These are phyloP conservation scores for Malus sieversii DNA, from an alignment of 306 rosid genomes.

Conservation along the genomic window DNA sequence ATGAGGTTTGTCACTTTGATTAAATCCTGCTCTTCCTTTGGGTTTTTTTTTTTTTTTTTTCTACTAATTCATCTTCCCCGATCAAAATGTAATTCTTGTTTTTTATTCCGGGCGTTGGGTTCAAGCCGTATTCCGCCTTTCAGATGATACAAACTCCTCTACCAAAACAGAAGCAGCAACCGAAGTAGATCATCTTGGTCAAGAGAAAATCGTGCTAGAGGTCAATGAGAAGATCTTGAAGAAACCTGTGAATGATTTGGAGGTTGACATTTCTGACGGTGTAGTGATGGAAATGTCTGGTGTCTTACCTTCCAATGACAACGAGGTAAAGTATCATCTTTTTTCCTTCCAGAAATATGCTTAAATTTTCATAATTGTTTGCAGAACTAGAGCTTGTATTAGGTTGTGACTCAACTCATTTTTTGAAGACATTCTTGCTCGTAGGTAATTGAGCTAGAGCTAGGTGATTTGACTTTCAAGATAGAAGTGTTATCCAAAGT, in stretches of 20 bases:
- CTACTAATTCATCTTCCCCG: neutral
- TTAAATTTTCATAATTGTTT: neutral
- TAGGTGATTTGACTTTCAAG: slow-evolving; percentile 54
- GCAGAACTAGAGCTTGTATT: neutral
- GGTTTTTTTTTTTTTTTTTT: neutral
- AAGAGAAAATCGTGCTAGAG: slow-evolving; percentile 9
- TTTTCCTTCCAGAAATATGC: neutral
- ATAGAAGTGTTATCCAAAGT: slow-evolving; percentile 50
- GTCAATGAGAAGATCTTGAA: slow-evolving; percentile 21
- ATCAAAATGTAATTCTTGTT: slow-evolving; percentile 4
- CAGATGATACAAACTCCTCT: slow-evolving; percentile 35
- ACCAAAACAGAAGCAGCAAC: slow-evolving; percentile 21
- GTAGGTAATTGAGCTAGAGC: slow-evolving; percentile 47
- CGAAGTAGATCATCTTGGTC: slow-evolving; percentile 18
- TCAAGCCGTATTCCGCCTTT: slow-evolving; percentile 67
- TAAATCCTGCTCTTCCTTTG: neutral
- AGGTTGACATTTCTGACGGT: slow-evolving; percentile 73
- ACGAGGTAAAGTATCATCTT: slow-evolving; percentile 38
- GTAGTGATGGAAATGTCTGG: slow-evolving; percentile 79
- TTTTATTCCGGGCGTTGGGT: slow-evolving; percentile 71
- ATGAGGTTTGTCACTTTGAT: neutral
- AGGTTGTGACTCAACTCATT: neutral
- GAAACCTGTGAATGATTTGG: slow-evolving; percentile 28
- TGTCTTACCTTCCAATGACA: slow-evolving; percentile 42
- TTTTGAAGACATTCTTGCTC: neutral